Evolutionary conservation across 1,139 yeast species (phyloP).

Genomic region (Saccharomyces hybrid): DNA sequence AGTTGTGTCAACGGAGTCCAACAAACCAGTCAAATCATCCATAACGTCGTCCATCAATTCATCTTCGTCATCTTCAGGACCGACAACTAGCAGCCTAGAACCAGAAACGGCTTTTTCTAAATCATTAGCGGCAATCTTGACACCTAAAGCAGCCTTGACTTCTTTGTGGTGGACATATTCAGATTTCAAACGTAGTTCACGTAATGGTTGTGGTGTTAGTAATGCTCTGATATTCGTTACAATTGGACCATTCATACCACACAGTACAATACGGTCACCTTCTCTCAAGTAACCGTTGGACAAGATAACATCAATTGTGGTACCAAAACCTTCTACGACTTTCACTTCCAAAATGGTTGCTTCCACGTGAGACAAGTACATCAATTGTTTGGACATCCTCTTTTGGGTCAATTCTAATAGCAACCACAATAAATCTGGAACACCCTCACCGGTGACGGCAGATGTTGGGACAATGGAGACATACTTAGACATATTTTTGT

Average conservation of each 20-base stretch:
- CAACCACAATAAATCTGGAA: constrained; percentile 95
- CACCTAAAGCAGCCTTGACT: constrained; percentile 98
- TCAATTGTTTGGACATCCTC: constrained; percentile 97
- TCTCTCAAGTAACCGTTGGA: constrained; percentile 91
- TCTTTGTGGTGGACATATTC: constrained; percentile 94
- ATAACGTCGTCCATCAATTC: constrained; percentile 96
- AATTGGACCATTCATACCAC: constrained; percentile 98
- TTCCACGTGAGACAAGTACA: constrained; percentile 82
- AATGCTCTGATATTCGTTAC: constrained; percentile 96
- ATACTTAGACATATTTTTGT: constrained; percentile 83
- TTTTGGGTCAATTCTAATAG: constrained; percentile 91
- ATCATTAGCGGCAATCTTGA: constrained; percentile 95
- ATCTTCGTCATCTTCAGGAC: constrained; percentile 96
- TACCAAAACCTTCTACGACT: constrained; percentile 98
- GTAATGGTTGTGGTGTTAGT: constrained; percentile 93
- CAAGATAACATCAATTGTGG: constrained; percentile 92
- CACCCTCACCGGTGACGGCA: constrained; percentile 99
- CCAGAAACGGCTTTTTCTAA: constrained; percentile 99
- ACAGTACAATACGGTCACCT: constrained; percentile 89
- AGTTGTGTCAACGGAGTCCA: constrained; percentile 88
- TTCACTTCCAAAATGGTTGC: constrained; percentile 97
- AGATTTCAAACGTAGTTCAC: constrained; percentile 91
- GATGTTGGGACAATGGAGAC: constrained; percentile 97
- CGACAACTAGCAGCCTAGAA: constrained; percentile 88
- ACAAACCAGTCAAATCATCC: constrained; percentile 93